Conservation (phyloP, 257 asterid genomes). For the Ligustrum vulgare region DNA sequence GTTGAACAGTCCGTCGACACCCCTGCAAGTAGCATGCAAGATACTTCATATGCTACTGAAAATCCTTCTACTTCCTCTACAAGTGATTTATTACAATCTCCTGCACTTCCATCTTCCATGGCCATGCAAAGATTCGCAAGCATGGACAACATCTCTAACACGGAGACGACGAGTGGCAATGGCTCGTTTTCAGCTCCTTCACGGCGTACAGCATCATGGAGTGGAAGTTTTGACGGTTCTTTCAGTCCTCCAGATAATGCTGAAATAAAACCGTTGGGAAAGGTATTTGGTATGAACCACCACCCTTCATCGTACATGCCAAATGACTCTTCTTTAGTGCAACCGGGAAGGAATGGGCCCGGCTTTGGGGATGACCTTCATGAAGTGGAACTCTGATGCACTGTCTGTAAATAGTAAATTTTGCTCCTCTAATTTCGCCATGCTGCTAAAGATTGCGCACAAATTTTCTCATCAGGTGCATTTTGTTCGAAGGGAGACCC, state of each 20-base stretch:
- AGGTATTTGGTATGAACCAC: conserved; percentile 37
- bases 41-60: conserved; percentile 32
- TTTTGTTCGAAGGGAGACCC: conserved; percentile 28
- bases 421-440: conserved; percentile 31
- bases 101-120: conserved; percentile 27
- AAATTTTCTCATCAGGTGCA: conserved; percentile 30
- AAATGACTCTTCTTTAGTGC: conserved; percentile 28
- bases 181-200: conserved; percentile 41
- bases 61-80: conserved; percentile 40
- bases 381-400: conserved; percentile 81
- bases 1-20: conserved; percentile 42
- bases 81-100: conserved; percentile 39
- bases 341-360: conserved; percentile 31
- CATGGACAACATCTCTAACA: conserved; percentile 59
- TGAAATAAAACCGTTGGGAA: conserved; percentile 35
- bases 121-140: conserved; percentile 71
- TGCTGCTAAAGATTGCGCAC: conserved; percentile 1
- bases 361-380: conserved; percentile 81
- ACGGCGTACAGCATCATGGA: conserved; percentile 91
- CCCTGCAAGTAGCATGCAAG: conserved; percentile 31
- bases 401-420: conserved; percentile 52
- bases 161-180: conserved; percentile 22
- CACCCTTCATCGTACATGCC: conserved; percentile 23
- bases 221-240: conserved; percentile 64
- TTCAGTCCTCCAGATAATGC: conserved; percentile 35